Evolutionary conservation across 148 eudicot species (phyloP).

Genomic region (Linanthus parryae): DNA sequence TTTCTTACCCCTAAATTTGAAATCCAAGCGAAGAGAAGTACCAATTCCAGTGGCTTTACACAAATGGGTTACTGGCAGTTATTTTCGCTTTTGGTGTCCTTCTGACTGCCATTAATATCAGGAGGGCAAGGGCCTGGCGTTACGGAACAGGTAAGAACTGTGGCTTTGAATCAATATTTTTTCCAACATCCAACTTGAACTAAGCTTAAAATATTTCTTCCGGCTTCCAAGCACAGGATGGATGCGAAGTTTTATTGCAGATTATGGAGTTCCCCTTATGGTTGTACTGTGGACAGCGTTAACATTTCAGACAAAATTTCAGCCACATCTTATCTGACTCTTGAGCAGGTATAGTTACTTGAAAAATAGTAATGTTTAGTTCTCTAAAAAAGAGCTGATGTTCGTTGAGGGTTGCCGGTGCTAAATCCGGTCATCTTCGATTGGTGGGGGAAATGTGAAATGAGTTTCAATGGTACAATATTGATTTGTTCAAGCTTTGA

Average conservation of each 20-base stretch:
- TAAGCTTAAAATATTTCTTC: background rate
- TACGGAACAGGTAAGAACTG: slow-evolving; percentile 80
- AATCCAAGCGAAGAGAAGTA: slow-evolving; percentile 21
- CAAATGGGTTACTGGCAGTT: slow-evolving; percentile 63
- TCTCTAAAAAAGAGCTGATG: no score
- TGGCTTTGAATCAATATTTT: background rate
- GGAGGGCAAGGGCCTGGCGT: slow-evolving; percentile 68
- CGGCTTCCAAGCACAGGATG: slow-evolving; percentile 42
- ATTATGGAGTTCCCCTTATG: slow-evolving; percentile 85
- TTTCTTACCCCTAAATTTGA: slow-evolving; percentile 39
- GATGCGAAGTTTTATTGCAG: slow-evolving; percentile 65
- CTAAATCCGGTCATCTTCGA: no score
- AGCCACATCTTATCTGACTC: no score
- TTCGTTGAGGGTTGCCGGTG: no score
- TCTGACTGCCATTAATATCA: slow-evolving; percentile 52
- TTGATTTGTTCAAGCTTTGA: no score
- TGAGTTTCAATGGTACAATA: no score
- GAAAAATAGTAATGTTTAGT: no score
- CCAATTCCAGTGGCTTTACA: slow-evolving; percentile 55
- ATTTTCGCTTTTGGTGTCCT: slow-evolving; percentile 71
- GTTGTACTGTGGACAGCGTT: slow-evolving; percentile 68
- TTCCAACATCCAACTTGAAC: background rate
- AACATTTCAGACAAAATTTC: no score
- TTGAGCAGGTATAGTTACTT: no score
- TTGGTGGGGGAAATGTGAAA: no score